Evolutionary conservation across 805 yeast genomes (phyloP), one percentile per base, ranked within the genome.

Genomic region (Hanseniaspora pseudoguilliermondii): DNA sequence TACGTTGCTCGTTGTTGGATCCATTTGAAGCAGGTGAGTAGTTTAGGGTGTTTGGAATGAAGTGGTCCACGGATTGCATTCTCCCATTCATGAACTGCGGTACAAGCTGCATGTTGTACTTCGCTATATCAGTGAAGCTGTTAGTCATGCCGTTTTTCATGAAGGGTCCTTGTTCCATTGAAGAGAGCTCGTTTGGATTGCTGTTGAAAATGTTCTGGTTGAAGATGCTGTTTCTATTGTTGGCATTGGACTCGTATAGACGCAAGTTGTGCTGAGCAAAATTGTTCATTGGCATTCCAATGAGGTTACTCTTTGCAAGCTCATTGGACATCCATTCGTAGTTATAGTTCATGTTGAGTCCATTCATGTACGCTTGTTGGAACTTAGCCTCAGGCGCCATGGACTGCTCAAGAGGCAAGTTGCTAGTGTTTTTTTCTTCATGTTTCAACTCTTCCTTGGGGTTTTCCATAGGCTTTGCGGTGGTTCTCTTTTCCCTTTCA

Each of bases 251-350:
- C 15, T 44, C 47, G 10, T 27, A 27, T 1, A 35, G 23, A 3
- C 36, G 11, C 15, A 27, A 15, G 23, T 29, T 44, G 2, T 10
- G 36, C 7, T 44, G 34, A 5, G 23, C 47, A 18, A 7, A 29
- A 16, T n/a, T 44, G 16, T 44, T 44, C 1, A 16, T n/a, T 11
- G 47, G 47, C 47, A 44, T 44, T n/a, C 47, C 47, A 16, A 44
- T 44, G 16, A 44, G 27, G 16, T 44, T 44, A 35, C 47, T n/a
- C 23, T 44, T 44, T 8, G 47, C 47, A 27, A 44, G 23, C 18
- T 44, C 47, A 29, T 44, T 44, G 21, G 47, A 44, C 47, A 44
- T 44, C 49, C 49, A 46, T 15, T 46, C 49, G 16, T 46, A 34
- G 40, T 46, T 46, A 3, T 32, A 20, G 15, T 43, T 43, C 47